Evolutionary conservation across 495 filamentous ascomycete genomes (phyloP), one percentile per base, ranked within the genome.

Genomic region (Penicillium ucsense): DNA sequence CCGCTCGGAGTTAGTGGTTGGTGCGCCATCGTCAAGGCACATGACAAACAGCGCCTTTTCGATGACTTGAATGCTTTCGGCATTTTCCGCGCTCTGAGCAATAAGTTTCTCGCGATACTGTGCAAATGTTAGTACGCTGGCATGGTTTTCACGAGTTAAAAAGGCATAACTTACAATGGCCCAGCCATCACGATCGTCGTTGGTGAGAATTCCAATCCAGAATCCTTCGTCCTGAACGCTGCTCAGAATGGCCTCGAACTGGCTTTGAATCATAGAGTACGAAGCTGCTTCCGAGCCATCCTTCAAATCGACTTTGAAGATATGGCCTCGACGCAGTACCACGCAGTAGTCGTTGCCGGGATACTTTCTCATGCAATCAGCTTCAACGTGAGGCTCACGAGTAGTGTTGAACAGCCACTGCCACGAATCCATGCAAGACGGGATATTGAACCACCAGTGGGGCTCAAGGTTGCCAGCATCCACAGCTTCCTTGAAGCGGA

Each of bases 331-430:
- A 30, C 39, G 39, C 27, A 41, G 39, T 5, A 41, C 39, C 3
- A 30, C 39, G 28, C 39, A 41, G 6, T 41, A 41, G 39, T 41
- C 39, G 8, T 41, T 41, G 29, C 39, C 39, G 31, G 39, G 39
- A 30, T 41, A 41, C 39, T 41, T 30, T 41, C 8, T 8, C 39
- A 41, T 41, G 7, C 7, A 4, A 31, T 41, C 39, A n/a, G 12
- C 28, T 31, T 41, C 39, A 8, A 30, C 3, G 2, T 41, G 39
- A 4, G 39, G 39, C 39, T 41, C 39, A n/a, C 39, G 39, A 30
- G 27, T 41, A 30, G 39, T 41, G 39, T 41, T 41, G 39, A 41
- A 41, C 11, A 41, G 39, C 39, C 39, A 41, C 31, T 41, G 39
- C 39, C 39, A 41, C 4, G 39, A 41, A 31, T 41, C 39, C 39